Percentiles rank a stretch among this genome's conserved stretches.
phyloP scores from a whole-genome alignment of 2,329 filamentous ascomycete species.

The Botryotinia calthae region DNA sequence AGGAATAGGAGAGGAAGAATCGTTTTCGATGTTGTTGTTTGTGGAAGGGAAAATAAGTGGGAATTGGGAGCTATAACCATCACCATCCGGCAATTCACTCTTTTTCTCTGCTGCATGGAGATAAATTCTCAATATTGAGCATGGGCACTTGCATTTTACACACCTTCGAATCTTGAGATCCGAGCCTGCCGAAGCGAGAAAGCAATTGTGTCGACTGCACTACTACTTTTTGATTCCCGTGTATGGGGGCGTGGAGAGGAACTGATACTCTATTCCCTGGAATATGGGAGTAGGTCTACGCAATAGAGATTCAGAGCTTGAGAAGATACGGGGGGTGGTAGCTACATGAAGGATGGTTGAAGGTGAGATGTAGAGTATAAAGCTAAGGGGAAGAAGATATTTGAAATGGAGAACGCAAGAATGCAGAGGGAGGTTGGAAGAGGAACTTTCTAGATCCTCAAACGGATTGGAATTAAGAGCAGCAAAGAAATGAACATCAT shows the following conservation, averaged over 20 bases:
- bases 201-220: rapidly evolving
- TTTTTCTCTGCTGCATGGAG: not conserved
- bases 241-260: not conserved
- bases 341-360: not conserved
- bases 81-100: not conserved
- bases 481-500: not conserved
- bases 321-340: not conserved
- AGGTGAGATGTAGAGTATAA: not conserved
- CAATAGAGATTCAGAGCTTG: not conserved
- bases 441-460: too few species aligned
- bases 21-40: not conserved
- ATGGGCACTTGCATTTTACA: not conserved
- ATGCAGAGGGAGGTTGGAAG: not conserved
- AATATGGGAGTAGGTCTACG: not conserved
- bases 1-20: not conserved
- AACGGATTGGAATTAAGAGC: not conserved
- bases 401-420: not conserved
- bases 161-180: not conserved
- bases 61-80: not conserved
- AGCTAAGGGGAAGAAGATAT: not conserved
- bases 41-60: not conserved
- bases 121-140: not conserved
- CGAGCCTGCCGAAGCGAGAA: not conserved
- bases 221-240: not conserved
- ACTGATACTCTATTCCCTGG: not conserved